Conservation (phyloP, 208 protist genomes). For the Crithidia bombi region DNA sequence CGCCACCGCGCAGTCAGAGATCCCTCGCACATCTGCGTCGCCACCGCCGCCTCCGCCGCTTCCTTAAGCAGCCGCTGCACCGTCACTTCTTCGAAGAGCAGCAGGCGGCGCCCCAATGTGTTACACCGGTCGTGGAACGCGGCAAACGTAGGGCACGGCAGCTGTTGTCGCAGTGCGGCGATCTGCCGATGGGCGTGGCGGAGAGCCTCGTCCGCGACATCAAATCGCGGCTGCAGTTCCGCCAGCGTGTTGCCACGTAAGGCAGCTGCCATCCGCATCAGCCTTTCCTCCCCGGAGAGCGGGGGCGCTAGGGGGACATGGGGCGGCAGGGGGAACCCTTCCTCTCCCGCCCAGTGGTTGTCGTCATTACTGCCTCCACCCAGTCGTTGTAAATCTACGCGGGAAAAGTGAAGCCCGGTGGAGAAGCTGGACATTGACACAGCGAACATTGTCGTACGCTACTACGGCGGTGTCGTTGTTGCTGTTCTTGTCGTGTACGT, state of each 20-base stretch:
- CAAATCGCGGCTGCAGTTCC: conserved; percentile 14
- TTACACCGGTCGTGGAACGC: conserved; percentile 17
- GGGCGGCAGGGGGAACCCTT: background rate
- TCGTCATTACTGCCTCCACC: background rate
- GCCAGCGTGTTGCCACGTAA: conserved; percentile 10
- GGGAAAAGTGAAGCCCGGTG: conserved; percentile 17
- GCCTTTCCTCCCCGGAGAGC: conserved; percentile 17
- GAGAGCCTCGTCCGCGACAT: conserved; percentile 13
- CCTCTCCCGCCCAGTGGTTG: too few species aligned
- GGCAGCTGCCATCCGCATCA: conserved; percentile 2
- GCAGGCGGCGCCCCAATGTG: conserved; percentile 1
- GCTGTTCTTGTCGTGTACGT: background rate
- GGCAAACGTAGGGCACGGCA: conserved; percentile 21
- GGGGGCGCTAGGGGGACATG: background rate
- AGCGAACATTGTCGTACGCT: background rate
- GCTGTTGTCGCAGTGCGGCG: conserved; percentile 5
- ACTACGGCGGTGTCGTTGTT: background rate
- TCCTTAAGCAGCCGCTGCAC: conserved; percentile 34
- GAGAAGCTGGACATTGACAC: conserved; percentile 11
- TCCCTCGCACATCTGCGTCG: background rate
- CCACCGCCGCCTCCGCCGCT: conserved; percentile 16
- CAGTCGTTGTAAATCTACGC: background rate
- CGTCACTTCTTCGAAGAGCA: conserved; percentile 34
- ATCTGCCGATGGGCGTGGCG: conserved; percentile 11
- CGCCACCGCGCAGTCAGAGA: conserved; percentile 14